Base-by-base conservation (phyloP, 106 monocot genomes). In the Chionographis japonica region DNA sequence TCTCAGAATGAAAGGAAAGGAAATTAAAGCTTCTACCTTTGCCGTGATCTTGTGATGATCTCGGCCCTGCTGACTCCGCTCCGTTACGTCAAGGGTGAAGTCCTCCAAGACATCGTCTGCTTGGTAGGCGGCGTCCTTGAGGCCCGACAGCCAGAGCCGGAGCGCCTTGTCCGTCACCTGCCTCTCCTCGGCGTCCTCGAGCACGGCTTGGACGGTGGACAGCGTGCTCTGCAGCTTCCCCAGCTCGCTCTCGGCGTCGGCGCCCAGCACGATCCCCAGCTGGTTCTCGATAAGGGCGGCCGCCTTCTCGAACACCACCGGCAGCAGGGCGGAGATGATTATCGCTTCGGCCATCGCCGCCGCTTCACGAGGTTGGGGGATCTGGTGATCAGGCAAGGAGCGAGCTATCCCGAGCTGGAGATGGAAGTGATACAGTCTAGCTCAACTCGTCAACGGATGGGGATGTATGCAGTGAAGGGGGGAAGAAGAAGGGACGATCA, bases 101-200 rank as follows among this genome's bases (percentile, higher is more conserved):
- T 73, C 71, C 20, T 79, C 79, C 8, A 79, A 54, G 43, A 79
- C 59, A 15, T 79, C 73, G 16, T 79, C 79, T 11, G 66, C 59
- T 40, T 73, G 68, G 56, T 69, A 66, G 55, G 74, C 58, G 9
- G 56, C 66, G 50, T 71, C 52, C 62, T 75, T 80, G 75, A 80
- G 80, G 27, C 66, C 66, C 37, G 49, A 35, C 15, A 80, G 74
- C 80, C 80, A 80, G 6, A 51, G 14, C n/a, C 65, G 13, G 13
- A 75, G 46, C 6, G 65, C 39, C 7, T 36, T n/a, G 8, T 75
- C 70, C 8, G 52, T 63, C 16, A 49, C 7, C 37, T 75, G 64
- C 37, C 51, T 70, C 58, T 70, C 75, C 70, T 80, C 80, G 4
- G 80, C 80, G 15, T 75, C 80, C 16, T 67, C 58, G 18, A 80